Conservation (phyloP, 176 grass and related monocot species). For the Phoenix dactylifera region DNA sequence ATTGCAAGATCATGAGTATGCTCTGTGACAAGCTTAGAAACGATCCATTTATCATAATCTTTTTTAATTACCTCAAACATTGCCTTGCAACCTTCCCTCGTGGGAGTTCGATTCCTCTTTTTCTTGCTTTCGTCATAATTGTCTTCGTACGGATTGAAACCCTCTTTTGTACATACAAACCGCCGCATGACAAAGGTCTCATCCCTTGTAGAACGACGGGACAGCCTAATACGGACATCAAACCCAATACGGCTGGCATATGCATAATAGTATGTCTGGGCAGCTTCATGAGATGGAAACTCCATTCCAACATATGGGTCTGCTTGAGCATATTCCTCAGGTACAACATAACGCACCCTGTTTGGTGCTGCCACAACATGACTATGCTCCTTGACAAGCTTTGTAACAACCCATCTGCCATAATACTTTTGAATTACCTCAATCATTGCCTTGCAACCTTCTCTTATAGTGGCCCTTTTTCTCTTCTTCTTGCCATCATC, state of each 20-base stretch:
- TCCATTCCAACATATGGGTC: conserved; percentile 52
- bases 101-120: conserved; percentile 44
- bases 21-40: conserved; percentile 56
- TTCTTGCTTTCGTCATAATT: conserved; percentile 43
- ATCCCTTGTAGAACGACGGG: conserved; percentile 47
- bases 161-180: conserved; percentile 69
- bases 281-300: conserved; percentile 54
- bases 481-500: conserved; percentile 65
- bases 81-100: conserved; percentile 56
- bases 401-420: conserved; percentile 59
- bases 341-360: conserved; percentile 47
- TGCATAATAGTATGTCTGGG: conserved; percentile 63
- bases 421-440: conserved; percentile 68
- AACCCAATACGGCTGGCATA: conserved; percentile 57
- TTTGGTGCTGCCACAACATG: conserved; percentile 51
- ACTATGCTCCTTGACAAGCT: conserved; percentile 66
- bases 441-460: conserved; percentile 62
- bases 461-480: conserved; percentile 47
- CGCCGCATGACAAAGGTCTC: conserved; percentile 51
- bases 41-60: conserved; percentile 55
- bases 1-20: conserved; percentile 56
- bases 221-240: conserved; percentile 59
- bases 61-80: conserved; percentile 64
- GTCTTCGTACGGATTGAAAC: conserved; percentile 40
- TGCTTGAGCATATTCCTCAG: conserved; percentile 41